phyloP scores from a whole-genome alignment of 148 eudicot species.

The Bassia scoparia region DNA sequence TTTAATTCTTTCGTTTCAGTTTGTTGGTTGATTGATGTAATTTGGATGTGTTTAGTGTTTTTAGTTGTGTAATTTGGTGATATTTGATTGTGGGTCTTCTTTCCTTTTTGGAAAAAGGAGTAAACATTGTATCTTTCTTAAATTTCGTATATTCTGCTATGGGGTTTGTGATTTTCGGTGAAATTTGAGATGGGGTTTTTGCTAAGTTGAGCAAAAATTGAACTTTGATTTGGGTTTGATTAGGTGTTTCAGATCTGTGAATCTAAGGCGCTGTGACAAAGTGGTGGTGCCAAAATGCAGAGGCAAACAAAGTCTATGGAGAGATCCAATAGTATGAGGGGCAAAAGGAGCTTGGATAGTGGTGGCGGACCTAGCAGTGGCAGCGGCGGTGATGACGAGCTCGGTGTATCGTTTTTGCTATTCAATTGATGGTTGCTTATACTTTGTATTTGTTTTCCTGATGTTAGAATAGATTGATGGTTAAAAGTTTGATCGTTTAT shows the following conservation, averaged over 20 bases:
- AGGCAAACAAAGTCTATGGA: conserved; percentile 78
- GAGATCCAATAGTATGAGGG: conserved; percentile 68
- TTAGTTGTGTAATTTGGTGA: conserved; percentile 11
- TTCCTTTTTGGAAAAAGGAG: background rate
- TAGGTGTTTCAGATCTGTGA: conserved; percentile 40
- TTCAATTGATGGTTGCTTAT: conserved; percentile 5
- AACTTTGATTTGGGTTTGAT: conserved; percentile 7
- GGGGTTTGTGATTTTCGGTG: conserved; percentile 21
- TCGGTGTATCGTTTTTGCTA: conserved; percentile 34
- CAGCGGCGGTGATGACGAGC: conserved; percentile 55
- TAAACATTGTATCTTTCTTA: background rate
- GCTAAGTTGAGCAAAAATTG: conserved; percentile 3
- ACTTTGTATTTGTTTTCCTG: background rate
- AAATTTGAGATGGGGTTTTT: conserved; percentile 6
- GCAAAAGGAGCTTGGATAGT: conserved; percentile 66
- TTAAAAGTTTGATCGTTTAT: conserved; percentile 9
- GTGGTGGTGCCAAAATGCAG: conserved; percentile 27
- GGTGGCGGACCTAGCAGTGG: conserved; percentile 26
- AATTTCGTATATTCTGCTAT: conserved; percentile 18
- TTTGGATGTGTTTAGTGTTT: background rate
- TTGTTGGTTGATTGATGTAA: too few species aligned
- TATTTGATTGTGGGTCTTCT: background rate
- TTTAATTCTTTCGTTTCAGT: too few species aligned
- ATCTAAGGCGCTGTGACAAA: conserved; percentile 25
- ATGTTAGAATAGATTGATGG: background rate